Percentiles rank a stretch among this genome's conserved stretches.
These are phyloP conservation scores for Leccinum pachyderme DNA, from an alignment of 1,284 basidiomycete genomes.

Conservation along the genomic window DNA sequence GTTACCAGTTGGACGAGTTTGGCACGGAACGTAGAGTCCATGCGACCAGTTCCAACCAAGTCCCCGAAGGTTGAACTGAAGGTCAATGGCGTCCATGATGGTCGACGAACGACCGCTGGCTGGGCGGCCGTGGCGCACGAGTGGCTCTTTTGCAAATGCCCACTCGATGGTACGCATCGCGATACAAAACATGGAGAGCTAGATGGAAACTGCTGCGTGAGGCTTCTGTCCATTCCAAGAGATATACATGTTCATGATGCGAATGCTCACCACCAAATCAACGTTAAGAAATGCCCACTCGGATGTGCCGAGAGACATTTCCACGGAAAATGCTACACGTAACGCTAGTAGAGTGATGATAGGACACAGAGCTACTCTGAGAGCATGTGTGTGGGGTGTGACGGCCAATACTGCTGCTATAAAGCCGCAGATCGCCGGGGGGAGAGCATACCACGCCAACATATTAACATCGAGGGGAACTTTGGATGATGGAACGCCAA, in stretches of 20 bases:
- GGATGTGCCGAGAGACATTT: slow-evolving; percentile 36
- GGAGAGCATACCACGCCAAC: slow-evolving; percentile 20
- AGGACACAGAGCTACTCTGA: slow-evolving; percentile 46
- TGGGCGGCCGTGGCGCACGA: slow-evolving; percentile 12
- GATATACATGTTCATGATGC: neutral
- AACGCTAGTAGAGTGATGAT: slow-evolving; percentile 41
- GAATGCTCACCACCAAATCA: neutral
- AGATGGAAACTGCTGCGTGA: neutral
- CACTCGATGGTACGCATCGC: slow-evolving; percentile 18
- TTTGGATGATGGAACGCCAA: neutral
- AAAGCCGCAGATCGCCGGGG: slow-evolving; percentile 44
- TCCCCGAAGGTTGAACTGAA: slow-evolving; percentile 51
- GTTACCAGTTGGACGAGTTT: slow-evolving; percentile 39
- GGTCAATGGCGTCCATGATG: slow-evolving; percentile 45
- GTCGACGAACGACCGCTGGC: slow-evolving; percentile 5
- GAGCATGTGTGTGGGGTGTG: slow-evolving; percentile 39
- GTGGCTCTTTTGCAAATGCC: slow-evolving; percentile 14
- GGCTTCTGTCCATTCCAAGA: neutral
- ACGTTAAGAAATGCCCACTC: neutral
- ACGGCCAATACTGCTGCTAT: slow-evolving; percentile 49
- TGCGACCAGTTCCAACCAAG: slow-evolving; percentile 46
- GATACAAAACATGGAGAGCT: slow-evolving; percentile 20
- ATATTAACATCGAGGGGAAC: neutral
- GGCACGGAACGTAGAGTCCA: slow-evolving; percentile 41
- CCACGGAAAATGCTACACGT: slow-evolving; percentile 40